phyloP scores from a whole-genome alignment of 176 grass and related monocot genomes.

The Juncus effusus region DNA sequence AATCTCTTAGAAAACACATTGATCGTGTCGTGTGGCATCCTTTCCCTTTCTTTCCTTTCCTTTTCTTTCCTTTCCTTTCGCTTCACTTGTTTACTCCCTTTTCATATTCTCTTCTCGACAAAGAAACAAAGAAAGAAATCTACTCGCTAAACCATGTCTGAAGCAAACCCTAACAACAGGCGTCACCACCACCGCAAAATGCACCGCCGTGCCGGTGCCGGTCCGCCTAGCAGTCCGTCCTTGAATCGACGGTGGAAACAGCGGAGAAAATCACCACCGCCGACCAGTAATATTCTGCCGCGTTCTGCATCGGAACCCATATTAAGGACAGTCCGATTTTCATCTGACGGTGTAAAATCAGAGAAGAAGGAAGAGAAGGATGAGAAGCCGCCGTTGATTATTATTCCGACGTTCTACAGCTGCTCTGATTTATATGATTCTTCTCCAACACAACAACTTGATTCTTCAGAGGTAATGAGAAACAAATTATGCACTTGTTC shows the following conservation, averaged over 20 bases:
- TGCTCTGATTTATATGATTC: neutral
- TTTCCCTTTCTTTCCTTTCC: no score
- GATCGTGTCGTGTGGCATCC: no score
- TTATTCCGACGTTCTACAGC: constrained; percentile 26
- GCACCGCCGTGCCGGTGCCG: neutral
- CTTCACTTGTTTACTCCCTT: neutral
- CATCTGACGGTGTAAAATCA: neutral
- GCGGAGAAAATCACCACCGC: neutral
- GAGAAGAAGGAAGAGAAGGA: neutral
- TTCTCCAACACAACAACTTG: constrained; percentile 6
- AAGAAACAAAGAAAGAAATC: neutral
- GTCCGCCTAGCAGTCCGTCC: neutral
- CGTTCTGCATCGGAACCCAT: constrained; percentile 21
- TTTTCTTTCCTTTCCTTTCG: neutral
- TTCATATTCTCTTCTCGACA: neutral
- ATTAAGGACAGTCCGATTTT: constrained; percentile 14
- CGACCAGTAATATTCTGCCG: constrained; percentile 4
- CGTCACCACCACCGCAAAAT: neutral
- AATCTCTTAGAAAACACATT: no score
- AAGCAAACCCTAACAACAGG: constrained; percentile 15
- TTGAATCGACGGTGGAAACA: constrained; percentile 6
- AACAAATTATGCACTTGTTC: no score
- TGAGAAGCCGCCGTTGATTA: neutral
- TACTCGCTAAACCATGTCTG: constrained; percentile 1
- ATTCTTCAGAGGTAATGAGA: constrained; percentile 18